Base-by-base conservation (phyloP, 495 filamentous ascomycete genomes). In the Penicillium goetzii region DNA sequence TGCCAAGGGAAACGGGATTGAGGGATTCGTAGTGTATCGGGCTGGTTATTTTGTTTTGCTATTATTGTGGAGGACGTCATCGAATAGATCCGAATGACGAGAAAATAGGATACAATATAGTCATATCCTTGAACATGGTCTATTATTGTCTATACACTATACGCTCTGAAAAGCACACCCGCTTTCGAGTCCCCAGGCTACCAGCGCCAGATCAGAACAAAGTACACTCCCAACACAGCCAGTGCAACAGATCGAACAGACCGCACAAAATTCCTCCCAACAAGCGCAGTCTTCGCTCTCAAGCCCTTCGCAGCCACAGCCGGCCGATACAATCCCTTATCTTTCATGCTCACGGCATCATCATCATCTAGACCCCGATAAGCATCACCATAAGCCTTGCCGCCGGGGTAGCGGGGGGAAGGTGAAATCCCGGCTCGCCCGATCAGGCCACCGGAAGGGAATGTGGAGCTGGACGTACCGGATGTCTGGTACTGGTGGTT, bases 161-260 rank as follows among this genome's bases (percentile, higher is more conserved):
- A 28, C 63, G 63, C 68, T 65, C 60, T 60, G 34, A 68, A 68
- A 12, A 45, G 55, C 23, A 26, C 2, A 32, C 50, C 17, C 45
- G 47, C 47, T 57, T 43, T 32, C 30, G 30, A 1, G 51, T 40
- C 40, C 10, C 50, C 50, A 53, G 60, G 63, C 68, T 76, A 85
- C 78, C 82, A 83, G 51, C 71, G 76, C 79, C 79, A 85, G 34
- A 83, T 74, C 65, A 88, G 72, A 67, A 81, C 82, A 61, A 80
- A 66, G 71, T 87, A 88, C 62, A 80, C 78, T 9, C 59, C 60
- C 51, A 84, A 54, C 26, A 83, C 85, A 15, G 82, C 61, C 65
- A 60, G 62, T 6, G 77, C 80, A 25, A 86, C 83, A 3, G 67
- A 58, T 43, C 70, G 74, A 6, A 84, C 51, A 9, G 72, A 73